Evolutionary conservation across 176 grass and related monocot species (phyloP), one percentile per base, ranked within the genome.

Genomic region (Secale cereale): DNA sequence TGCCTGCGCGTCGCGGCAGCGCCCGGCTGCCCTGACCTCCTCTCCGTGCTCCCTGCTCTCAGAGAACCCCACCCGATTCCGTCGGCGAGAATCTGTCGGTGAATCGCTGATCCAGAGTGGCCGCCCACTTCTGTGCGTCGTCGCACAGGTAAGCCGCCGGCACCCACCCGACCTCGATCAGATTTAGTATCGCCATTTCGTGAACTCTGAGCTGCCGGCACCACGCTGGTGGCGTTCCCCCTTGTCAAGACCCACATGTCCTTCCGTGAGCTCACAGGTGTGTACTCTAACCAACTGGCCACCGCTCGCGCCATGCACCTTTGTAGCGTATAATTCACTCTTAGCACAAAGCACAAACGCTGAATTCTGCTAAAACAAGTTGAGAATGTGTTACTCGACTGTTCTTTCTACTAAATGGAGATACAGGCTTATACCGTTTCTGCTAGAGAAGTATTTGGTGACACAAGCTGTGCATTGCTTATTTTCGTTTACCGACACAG

Each of bases 201-300:
- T 68, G 57, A 72, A 59, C 68, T 71, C 10, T 20, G 59, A 54
- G 70, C n/a, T 81, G 72, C 78, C 83, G 90, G 93, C 22, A 95
- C 92, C 87, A 95, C 93, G 27, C 84, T 86, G 57, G 91, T 92
- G 81, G 97, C 95, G 76, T 94, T 95, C 63, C 90, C 89, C 64
- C 91, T 95, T 52, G 84, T 98, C 81, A 98, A 95, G 78, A 95
- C 94, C 78, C 93, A 98, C 86, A 98, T 95, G 91, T 95, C 91
- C 37, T 86, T 86, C 85, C 86, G 91, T 98, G 88, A 93, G 40
- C 11, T 43, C 40, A 43, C 40, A 13, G 40, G 40, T 11, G 40
- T 43, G 40, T 43, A 11, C 40, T 43, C 40, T 43, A 43, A 43
- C 40, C 40, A 43, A 12, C 40, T 43, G 40, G 40, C 11, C 11